phyloP scores from a whole-genome alignment of 768 basidiomycete genomes.

The Pleurotus citrinopileatus region DNA sequence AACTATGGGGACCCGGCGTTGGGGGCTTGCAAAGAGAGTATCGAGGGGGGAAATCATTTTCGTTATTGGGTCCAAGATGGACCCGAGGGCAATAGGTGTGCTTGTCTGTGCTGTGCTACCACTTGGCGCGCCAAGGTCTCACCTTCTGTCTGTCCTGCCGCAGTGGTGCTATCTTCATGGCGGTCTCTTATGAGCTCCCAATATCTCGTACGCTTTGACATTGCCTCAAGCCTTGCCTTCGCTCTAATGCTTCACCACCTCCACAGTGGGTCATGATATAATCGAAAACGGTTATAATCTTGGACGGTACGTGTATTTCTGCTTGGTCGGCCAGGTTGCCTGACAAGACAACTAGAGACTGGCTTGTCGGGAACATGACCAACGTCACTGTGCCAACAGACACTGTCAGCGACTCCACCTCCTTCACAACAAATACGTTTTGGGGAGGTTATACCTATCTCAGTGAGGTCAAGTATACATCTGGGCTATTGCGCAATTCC shows the following conservation, averaged over 20 bases:
- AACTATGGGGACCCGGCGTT: constrained; percentile 77
- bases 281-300: constrained; percentile 50
- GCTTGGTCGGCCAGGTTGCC: background rate
- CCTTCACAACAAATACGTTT: constrained; percentile 62
- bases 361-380: constrained; percentile 84
- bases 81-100: constrained; percentile 51
- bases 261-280: constrained; percentile 64
- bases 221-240: background rate
- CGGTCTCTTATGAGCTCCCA: constrained; percentile 70
- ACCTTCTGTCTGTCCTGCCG: background rate
- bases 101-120: background rate
- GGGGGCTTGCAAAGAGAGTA: constrained; percentile 85
- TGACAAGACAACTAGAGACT: constrained; percentile 50
- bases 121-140: background rate
- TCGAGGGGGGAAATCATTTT: constrained; percentile 85
- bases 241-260: constrained; percentile 5
- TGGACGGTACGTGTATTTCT: constrained; percentile 5
- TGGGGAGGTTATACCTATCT: constrained; percentile 71
- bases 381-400: constrained; percentile 41
- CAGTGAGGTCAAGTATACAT: constrained; percentile 63
- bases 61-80: constrained; percentile 89
- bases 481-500: constrained; percentile 68
- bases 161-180: constrained; percentile 76
- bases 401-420: constrained; percentile 54
- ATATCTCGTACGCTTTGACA: constrained; percentile 41